Evolutionary conservation across 2,329 filamentous ascomycete genomes (phyloP).

Genomic region (Neurospora crassa): DNA sequence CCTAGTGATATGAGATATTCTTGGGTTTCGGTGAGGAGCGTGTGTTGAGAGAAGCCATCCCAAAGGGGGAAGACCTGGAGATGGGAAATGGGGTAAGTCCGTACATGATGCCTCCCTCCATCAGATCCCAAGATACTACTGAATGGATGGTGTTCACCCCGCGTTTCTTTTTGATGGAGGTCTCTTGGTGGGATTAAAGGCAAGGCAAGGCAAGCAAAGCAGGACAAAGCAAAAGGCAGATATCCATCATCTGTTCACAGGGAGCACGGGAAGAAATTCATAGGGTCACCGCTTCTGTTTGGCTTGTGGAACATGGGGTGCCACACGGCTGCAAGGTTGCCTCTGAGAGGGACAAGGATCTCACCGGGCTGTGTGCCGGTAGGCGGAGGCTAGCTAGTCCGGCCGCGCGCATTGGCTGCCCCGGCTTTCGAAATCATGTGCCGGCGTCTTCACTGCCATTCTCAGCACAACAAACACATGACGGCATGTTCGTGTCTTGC

Average conservation of each 20-base stretch:
- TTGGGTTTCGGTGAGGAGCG: not conserved
- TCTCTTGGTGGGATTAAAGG: not conserved
- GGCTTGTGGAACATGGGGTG: constrained; percentile 3
- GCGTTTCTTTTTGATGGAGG: not conserved
- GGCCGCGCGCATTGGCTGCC: not conserved
- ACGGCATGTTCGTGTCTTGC: not conserved
- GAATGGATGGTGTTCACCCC: not conserved
- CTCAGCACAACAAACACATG: not conserved
- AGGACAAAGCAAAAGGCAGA: not conserved
- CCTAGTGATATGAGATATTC: not conserved
- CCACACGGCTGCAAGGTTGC: constrained; percentile 14
- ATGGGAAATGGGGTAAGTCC: not conserved
- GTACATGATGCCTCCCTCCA: not conserved
- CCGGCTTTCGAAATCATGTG: constrained; percentile 1
- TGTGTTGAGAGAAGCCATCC: not conserved
- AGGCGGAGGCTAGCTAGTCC: not conserved
- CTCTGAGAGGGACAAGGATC: constrained; percentile 7
- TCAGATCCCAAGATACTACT: not conserved
- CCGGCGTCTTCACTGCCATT: not conserved
- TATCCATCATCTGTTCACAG: not conserved
- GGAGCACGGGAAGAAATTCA: not conserved
- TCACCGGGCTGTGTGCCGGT: constrained; percentile 9
- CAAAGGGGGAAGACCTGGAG: not conserved
- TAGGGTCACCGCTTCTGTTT: not conserved
- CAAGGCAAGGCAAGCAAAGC: not conserved